Base-by-base conservation (phyloP, 1,284 basidiomycete genomes). In the Anthracocystis panici-leucophaei region DNA sequence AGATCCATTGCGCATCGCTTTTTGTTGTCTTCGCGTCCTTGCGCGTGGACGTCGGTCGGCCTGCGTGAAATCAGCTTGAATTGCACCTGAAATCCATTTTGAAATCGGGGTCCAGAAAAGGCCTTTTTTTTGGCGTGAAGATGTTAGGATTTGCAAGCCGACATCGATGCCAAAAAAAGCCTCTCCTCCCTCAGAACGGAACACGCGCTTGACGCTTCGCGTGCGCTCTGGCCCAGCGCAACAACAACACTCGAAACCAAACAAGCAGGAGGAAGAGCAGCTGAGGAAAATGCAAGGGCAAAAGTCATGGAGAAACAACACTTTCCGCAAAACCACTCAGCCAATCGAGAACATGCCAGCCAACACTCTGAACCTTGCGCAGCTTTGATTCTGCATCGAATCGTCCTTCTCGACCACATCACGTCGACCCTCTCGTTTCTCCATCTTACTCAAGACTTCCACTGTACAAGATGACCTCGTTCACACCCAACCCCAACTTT, bases 401-500 rank as follows among this genome's bases (percentile, higher is more conserved):
- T 12, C 12, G 18, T 29, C 46, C 7, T 29, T 48, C 27, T 48
- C 27, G 16, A 40, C 12, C 16, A 40, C 50, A n/a, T 35, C 20
- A 27, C 52, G 8, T 29, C 52, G n/a, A 42, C 29, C 48, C 16
- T 29, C 31, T 8, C 25, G 11, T 29, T 27, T 7, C 27, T 27
- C 44, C 44, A 48, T 29, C 46, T 23, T 8, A 25, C 21, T 9
- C n/a, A 33, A 23, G 7, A 11, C 14, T 3, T 8, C 18, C 14
- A 33, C 38, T 9, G 14, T 21, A 8, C 35, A 65, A 21, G 40
- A 77, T 77, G 77, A 55, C 77, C n/a, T 71, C 65, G 23, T 81
- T 81, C 56, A 65, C 62, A 5, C 77, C 70, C 45, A 74, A 77
- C 66, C 54, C 70, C 25, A 66, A 70, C 62, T 65, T 79, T 31